A percentile compares a stretch with the other conserved stretches of the same genome.
These are phyloP conservation scores for Russula emetica DNA, from an alignment of 768 basidiomycete genomes.

Conservation along the genomic window DNA sequence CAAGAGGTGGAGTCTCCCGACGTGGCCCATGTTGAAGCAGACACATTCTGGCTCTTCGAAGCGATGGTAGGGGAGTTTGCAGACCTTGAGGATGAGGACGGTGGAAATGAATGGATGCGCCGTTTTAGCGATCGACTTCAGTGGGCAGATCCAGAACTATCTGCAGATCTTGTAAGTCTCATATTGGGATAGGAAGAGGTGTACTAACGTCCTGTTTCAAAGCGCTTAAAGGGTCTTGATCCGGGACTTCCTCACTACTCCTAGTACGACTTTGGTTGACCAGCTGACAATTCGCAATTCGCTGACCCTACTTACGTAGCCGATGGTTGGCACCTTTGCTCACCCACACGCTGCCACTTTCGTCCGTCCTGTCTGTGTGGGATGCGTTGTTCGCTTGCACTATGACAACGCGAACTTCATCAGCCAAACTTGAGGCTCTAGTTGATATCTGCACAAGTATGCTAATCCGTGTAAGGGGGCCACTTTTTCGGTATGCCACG, in stretches of 20 bases:
- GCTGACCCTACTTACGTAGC: constrained; percentile 36
- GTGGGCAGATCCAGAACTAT: constrained; percentile 63
- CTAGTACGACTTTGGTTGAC: constrained; percentile 47
- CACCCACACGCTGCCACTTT: constrained; percentile 66
- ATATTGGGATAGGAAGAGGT: background rate
- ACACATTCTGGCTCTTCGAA: constrained; percentile 80
- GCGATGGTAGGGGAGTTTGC: constrained; percentile 66
- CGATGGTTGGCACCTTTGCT: constrained; percentile 72
- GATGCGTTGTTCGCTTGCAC: constrained; percentile 64
- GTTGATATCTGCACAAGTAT: constrained; percentile 67
- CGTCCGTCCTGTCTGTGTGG: constrained; percentile 60
- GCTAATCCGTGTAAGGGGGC: constrained; percentile 53
- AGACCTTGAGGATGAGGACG: constrained; percentile 68
- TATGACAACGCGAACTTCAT: constrained; percentile 46
- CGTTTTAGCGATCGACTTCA: constrained; percentile 55
- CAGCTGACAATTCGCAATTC: background rate
- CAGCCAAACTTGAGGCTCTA: constrained; percentile 64
- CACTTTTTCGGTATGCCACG: constrained; percentile 49
- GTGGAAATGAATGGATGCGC: constrained; percentile 56
- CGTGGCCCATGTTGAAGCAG: constrained; percentile 66
- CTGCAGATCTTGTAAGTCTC: constrained; percentile 51
- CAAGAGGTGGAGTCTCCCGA: constrained; percentile 62
- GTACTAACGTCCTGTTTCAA: constrained; percentile 13
- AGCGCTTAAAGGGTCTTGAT: constrained; percentile 64
- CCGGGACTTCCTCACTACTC: constrained; percentile 75